Evolutionary conservation across 148 eudicot genomes (phyloP), one percentile per base, ranked within the genome.

Genomic region (Rhododendron griersonianum): DNA sequence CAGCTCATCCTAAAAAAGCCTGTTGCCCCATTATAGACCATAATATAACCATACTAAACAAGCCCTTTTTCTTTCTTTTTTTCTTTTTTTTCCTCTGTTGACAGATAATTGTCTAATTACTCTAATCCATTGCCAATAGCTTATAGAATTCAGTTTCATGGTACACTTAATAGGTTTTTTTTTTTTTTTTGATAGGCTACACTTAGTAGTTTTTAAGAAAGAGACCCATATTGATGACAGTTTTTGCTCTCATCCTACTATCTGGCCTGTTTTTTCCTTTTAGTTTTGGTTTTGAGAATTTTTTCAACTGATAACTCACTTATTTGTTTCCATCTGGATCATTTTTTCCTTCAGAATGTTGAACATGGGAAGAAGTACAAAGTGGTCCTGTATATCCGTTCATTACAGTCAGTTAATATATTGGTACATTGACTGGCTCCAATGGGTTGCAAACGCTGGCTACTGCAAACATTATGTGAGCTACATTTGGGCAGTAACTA

Each of bases 331-430:
- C 59, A 61, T 79, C 39, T 84, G 71, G 83, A 65, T 67, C 50
- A 21, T 75, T 74, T 57, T 51, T 25, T 80, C 86, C 94, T 80
- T 87, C 94, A 96, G 99, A 97, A 95, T 89, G 93, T 97, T 88
- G 95, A 93, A 85, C 89, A 90, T 74, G 98, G 98, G 87, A 97
- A 95, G 92, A 90, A 86, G 77, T 95, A 97, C 87, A 95, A 93
- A 88, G 88, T 97, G 55, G 91, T 94, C 73, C 83, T 97, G 41
- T 94, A 94, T 88, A 86, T 91, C 37, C 95, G 95, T 81, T 93
- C 99, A 18, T 86, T 44, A 4, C 93, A 87, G 45, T 78, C 99
- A 81, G 76, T 97, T 41, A 83, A 97, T 85, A 18, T 97, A 55
- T 85, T 91, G 79, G 92, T 92, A 81, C 99, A 30, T 89, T 94